Conservation (phyloP, 257 asterid species). For the Rhazya stricta region DNA sequence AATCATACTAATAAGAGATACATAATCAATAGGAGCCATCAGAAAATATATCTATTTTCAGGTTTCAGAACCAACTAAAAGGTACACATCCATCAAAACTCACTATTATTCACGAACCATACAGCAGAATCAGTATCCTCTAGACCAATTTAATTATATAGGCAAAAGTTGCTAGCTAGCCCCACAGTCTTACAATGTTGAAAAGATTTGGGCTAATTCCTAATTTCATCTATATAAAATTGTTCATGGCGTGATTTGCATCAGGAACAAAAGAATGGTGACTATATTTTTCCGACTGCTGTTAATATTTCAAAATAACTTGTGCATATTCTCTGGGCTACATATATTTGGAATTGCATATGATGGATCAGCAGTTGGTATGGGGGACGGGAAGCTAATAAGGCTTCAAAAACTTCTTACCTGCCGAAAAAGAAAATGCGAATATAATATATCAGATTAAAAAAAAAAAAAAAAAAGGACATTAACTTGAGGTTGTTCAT, state of each 20-base stretch:
- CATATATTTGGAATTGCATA: neutral
- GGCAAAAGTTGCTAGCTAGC: neutral
- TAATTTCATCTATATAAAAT: neutral
- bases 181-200: neutral
- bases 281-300: neutral
- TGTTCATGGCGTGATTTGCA: neutral
- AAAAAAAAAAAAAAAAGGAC: neutral
- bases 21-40: too few species aligned
- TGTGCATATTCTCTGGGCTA: neutral
- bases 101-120: neutral
- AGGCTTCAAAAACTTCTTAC: neutral
- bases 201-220: neutral
- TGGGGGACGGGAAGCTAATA: neutral
- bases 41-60: too few species aligned
- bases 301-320: neutral
- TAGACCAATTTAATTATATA: neutral
- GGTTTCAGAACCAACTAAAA: too few species aligned
- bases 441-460: neutral
- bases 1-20: too few species aligned
- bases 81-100: neutral
- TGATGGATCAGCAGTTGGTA: neutral
- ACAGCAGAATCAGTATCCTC: neutral
- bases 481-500: neutral
- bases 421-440: neutral
- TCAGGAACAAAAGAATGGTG: neutral